phyloP scores from a whole-genome alignment of 352 stramenopile genomes.

The Pythium phragmitis region DNA sequence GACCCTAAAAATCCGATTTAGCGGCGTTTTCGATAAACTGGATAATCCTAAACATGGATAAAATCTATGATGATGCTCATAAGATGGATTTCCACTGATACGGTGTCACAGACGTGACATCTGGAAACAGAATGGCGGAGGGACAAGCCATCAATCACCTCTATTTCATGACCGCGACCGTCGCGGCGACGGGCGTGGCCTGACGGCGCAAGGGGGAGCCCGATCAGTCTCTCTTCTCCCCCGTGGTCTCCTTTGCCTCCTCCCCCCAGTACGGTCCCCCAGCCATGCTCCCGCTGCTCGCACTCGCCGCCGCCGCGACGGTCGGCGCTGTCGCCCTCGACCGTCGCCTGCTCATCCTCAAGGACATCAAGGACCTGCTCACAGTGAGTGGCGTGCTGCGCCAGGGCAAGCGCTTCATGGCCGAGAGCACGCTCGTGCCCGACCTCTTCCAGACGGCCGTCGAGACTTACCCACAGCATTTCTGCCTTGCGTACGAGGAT shows the following conservation, averaged over 20 bases:
- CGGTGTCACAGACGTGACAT: background rate
- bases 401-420: slow-evolving; percentile 38
- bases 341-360: slow-evolving; percentile 54
- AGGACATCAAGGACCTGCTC: slow-evolving; percentile 47
- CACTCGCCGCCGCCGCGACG: slow-evolving; percentile 24
- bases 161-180: no score
- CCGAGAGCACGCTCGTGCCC: slow-evolving; percentile 38
- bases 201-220: background rate
- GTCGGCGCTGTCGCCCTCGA: slow-evolving; percentile 24
- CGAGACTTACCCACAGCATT: slow-evolving; percentile 51
- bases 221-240: background rate
- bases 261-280: no score
- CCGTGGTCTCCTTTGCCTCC: background rate
- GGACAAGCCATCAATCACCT: no score
- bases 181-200: background rate
- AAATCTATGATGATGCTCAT: background rate
- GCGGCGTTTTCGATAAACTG: background rate
- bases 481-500: slow-evolving; percentile 58
- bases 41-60: background rate
- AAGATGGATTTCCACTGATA: slow-evolving; percentile 5
- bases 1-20: background rate
- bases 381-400: slow-evolving; percentile 42
- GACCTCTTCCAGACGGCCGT: slow-evolving; percentile 68
- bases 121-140: no score
- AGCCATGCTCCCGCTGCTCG: slow-evolving; percentile 26